phyloP scores from a whole-genome alignment of 176 grass and related monocot species.

The Dendrocalamus sinicus region DNA sequence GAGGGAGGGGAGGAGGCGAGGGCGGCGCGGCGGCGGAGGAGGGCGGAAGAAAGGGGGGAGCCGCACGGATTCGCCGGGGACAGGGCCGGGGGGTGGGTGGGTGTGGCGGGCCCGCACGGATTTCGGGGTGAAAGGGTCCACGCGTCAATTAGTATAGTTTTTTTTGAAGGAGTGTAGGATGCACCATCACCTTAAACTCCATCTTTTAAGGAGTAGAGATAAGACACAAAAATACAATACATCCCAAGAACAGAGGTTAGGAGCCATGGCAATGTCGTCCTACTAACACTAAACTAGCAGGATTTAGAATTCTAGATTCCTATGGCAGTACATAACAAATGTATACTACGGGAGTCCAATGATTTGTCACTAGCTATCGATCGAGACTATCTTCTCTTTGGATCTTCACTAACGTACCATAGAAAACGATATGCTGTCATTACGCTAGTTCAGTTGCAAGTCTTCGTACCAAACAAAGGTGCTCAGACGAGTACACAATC shows the following conservation, averaged over 20 bases:
- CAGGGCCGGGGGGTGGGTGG: too few species aligned
- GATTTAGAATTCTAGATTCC: neutral
- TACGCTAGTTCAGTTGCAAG: neutral
- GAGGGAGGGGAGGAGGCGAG: too few species aligned
- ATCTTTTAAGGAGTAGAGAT: too few species aligned
- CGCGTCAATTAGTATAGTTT: too few species aligned
- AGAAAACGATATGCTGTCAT: neutral
- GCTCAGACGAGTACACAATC: neutral
- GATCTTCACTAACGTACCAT: neutral
- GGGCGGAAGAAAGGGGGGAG: too few species aligned
- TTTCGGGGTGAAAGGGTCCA: too few species aligned
- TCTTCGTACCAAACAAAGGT: constrained; percentile 7
- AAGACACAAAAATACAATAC: neutral
- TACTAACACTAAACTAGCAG: neutral
- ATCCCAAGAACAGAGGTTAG: neutral
- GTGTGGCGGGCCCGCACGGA: too few species aligned
- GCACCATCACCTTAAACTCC: too few species aligned
- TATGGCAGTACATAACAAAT: neutral
- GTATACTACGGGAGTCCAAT: neutral
- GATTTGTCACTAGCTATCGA: constrained; percentile 2
- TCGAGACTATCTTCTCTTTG: neutral
- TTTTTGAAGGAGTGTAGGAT: too few species aligned
- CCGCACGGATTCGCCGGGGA: too few species aligned
- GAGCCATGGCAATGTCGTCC: neutral
- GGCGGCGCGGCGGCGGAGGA: too few species aligned